Evolutionary conservation across 805 yeast species (phyloP), one percentile per base, ranked within the genome.

Genomic region (Yamadazyma paraphyllophila): DNA sequence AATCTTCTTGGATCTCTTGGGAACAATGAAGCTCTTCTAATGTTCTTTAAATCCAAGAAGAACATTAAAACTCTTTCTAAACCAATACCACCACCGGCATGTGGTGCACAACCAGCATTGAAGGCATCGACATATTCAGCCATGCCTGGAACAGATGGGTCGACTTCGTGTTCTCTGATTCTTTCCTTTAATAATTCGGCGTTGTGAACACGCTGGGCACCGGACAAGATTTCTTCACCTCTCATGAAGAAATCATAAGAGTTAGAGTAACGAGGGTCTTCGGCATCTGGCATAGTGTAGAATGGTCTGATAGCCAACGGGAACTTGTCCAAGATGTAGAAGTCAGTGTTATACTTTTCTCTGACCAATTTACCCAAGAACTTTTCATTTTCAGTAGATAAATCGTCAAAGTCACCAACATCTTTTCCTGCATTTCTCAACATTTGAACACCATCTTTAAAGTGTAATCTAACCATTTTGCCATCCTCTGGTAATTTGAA

Each of bases 31-130:
- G 99, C 97, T 66, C 99, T 85, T 72, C 99, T 86, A 57, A 94
- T 94, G 75, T 94, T 94, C 77, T 92, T 92, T 76, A 94, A 79
- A 63, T 90, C 99, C 66, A 94, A 79, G 83, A 79, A 94, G 80
- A 94, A 94, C 99, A 94, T 94, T 52, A 94, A 89, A 30, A 94
- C 99, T 76, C 99, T 88, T 74, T 94, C 99, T 56, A 94, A 74
- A 62, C 99, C 99, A 65, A 94, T 94, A 71, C 99, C 99, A 74
- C 99, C 99, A 67, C 99, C 99, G 30, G 96, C 99, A 62, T 94
- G 99, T 41, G 99, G 99, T 53, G 96, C 85, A 77, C 97, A 92
- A 14, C 98, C 99, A 64, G 85, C 92, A 39, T 80, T 73, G 76
- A 94, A 94, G 13, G 97, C 95, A 52, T 92, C 92, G 48, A 88